Percentiles rank a stretch among this genome's conserved stretches.
Conservation (phyloP, 202 grass and related monocot species). For the Schoenoplectus triqueter region DNA sequence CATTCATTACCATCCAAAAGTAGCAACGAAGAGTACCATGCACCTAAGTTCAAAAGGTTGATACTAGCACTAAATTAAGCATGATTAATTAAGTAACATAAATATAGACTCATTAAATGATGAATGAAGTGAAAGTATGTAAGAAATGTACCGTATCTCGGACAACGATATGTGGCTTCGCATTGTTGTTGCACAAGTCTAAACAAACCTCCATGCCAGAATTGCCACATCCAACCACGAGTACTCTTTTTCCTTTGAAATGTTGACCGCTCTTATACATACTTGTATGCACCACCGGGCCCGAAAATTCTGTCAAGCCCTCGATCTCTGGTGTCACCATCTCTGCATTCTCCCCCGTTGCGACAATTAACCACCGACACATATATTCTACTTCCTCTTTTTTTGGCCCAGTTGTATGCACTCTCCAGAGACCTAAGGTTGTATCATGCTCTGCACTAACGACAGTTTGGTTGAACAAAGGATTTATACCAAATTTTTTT, state of each 20-base stretch:
- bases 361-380: constrained; percentile 80
- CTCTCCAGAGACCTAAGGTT: constrained; percentile 58
- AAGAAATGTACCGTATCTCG: constrained; percentile 70
- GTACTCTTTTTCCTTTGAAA: constrained; percentile 65
- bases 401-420: constrained; percentile 31
- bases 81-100: constrained; percentile 35
- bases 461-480: constrained; percentile 68
- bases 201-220: constrained; percentile 99
- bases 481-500: constrained; percentile 59
- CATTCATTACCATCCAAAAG: constrained; percentile 48
- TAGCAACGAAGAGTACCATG: constrained; percentile 31
- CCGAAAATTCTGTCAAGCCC: constrained; percentile 61
- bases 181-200: constrained; percentile 91
- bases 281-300: constrained; percentile 73
- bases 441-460: constrained; percentile 65
- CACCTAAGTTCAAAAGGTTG: constrained; percentile 20
- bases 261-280: constrained; percentile 64
- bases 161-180: constrained; percentile 72
- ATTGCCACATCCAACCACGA: constrained; percentile 90
- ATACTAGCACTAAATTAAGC: constrained; percentile 31
- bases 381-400: constrained; percentile 49
- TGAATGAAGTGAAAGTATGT: constrained; percentile 39
- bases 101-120: constrained; percentile 10
- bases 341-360: constrained; percentile 97
- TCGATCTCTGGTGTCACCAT: constrained; percentile 66